phyloP scores from a whole-genome alignment of 257 asterid species.

The Gynochthodes officinalis region DNA sequence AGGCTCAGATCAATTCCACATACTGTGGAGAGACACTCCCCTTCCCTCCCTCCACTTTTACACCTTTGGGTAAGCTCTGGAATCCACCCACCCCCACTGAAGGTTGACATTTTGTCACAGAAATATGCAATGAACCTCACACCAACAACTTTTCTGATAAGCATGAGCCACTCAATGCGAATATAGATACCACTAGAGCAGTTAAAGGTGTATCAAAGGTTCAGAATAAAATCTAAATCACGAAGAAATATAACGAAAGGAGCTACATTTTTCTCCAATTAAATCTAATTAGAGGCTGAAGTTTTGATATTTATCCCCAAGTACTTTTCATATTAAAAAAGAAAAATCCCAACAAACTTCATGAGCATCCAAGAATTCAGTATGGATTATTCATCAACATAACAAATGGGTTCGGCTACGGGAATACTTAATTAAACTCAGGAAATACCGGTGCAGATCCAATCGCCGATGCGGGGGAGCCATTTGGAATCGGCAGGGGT shows the following conservation, averaged over 20 bases:
- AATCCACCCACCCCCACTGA: background rate
- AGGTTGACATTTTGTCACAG: background rate
- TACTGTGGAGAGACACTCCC: background rate
- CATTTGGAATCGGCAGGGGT: slow-evolving; percentile 87
- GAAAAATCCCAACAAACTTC: background rate
- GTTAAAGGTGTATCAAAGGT: background rate
- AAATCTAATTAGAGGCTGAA: background rate
- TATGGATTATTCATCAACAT: background rate
- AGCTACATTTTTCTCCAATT: background rate
- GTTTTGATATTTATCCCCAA: background rate
- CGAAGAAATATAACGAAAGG: background rate
- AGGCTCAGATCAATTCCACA: no score
- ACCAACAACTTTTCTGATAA: background rate
- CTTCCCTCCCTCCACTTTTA: no score
- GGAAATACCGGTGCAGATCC: slow-evolving; percentile 85
- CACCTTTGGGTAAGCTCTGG: background rate
- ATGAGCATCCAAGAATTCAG: background rate
- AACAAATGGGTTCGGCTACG: background rate
- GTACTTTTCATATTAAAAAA: no score
- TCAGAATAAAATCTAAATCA: background rate
- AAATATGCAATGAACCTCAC: background rate
- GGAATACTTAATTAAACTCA: background rate
- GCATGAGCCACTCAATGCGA: background rate
- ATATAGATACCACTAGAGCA: background rate
- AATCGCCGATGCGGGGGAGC: slow-evolving; percentile 94